Base-by-base conservation (phyloP, 345 rosid genomes). In the Barbarea vulgaris region DNA sequence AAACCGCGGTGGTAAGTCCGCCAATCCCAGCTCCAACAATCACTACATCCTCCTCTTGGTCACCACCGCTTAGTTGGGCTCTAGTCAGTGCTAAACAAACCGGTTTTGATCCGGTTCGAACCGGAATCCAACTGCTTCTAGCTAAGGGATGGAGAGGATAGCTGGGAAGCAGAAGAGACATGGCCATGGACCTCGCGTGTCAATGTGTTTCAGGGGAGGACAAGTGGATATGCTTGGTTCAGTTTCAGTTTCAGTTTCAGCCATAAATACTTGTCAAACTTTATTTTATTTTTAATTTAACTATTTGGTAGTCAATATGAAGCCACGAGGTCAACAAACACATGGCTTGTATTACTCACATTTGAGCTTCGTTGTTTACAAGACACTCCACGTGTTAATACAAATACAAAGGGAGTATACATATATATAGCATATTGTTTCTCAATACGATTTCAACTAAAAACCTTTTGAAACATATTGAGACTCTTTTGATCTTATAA, bases 11-110 rank as follows among this genome's bases (percentile, higher is more conserved):
- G 64, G 97, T 93, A 10, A 93, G 94, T 17, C 98, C 97, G 2
- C 93, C 96, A 33, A 93, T 91, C 31, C 98, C 97, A 17, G 91
- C 98, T 2, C 96, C 97, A 2, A 91, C 88, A 19, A 91, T 70
- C 70, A 91, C 93, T 46, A 88, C 77, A 30, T 87, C 84, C 78
- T 87, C 91, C 70, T 85, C 84, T 63, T 36, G 48, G 3, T 71
- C 81, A 67, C 54, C 89, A 44, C 67, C 48, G 46, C 17, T 63
- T 70, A 28, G 6, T 67, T 69, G 69, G 0, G 86, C 83, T 75
- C 58, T 80, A 9, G 76, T 53, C 36, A 56, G 12, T 1, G 77
- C 51, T 13, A 64, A 25, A 74, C 79, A 55, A 13, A 13, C 50
- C 74, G 74, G 65, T 73, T 62, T 79, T 46, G 59, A 69, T 31